Evolutionary conservation across 1,284 basidiomycete genomes (phyloP).

Genomic region (Boletellus dicymbophilus): DNA sequence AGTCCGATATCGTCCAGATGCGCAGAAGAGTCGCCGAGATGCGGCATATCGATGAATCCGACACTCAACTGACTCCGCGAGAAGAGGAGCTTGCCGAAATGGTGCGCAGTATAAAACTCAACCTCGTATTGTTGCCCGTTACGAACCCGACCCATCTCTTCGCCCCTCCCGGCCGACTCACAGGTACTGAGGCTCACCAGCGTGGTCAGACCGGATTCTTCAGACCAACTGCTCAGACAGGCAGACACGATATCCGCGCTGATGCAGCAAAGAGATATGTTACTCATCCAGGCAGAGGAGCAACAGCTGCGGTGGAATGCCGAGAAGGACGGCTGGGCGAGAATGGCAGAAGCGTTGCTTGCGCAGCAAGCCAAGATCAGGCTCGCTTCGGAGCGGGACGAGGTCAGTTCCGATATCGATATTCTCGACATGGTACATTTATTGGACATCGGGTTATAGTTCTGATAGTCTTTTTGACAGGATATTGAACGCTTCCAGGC

Average conservation of each 20-base stretch:
- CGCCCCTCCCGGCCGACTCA: constrained; percentile 6
- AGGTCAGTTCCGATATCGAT: constrained; percentile 37
- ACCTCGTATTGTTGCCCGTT: no score
- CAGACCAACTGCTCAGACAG: constrained; percentile 56
- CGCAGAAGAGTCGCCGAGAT: constrained; percentile 22
- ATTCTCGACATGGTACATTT: background rate
- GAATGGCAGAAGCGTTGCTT: constrained; percentile 64
- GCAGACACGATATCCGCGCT: constrained; percentile 60
- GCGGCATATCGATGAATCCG: background rate
- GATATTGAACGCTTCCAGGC: constrained; percentile 51
- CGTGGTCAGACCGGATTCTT: constrained; percentile 36
- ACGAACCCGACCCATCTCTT: no score
- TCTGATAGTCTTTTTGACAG: constrained; percentile 37
- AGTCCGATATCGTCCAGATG: constrained; percentile 27
- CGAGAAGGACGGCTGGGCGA: constrained; percentile 60
- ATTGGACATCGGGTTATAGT: background rate
- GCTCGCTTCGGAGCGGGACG: constrained; percentile 38
- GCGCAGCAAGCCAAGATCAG: constrained; percentile 43
- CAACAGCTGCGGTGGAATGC: constrained; percentile 59
- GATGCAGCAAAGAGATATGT: constrained; percentile 56
- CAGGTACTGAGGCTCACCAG: constrained; percentile 56
- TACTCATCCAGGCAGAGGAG: constrained; percentile 51
- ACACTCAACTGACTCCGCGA: constrained; percentile 26
- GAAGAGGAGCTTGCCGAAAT: constrained; percentile 61
- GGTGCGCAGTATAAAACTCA: no score